Base-by-base conservation (phyloP, 106 monocot genomes). In the Triglochin maritima region DNA sequence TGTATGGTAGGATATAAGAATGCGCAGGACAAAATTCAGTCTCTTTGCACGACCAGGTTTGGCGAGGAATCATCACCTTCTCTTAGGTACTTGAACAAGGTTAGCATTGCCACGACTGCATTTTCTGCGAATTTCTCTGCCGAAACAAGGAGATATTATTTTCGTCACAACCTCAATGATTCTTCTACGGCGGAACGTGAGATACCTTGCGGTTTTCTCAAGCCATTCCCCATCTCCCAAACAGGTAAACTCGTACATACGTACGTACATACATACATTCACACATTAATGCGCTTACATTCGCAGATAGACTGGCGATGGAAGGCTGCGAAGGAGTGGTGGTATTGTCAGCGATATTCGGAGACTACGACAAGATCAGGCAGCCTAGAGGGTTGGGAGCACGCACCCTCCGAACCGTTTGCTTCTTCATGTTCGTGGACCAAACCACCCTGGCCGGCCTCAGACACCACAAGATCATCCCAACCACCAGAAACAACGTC, bases 341-440 rank as follows among this genome's bases (percentile, higher is more conserved):
- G 11, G 90, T 90, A 16, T 81, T 66, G 7, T 95, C 94, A 5
- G 90, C 87, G 4, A 71, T 95, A 57, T 81, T 90, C 41, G 77
- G 76, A 11, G 83, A 95, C 71, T 85, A 87, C 51, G 94, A 95
- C 81, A 90, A 95, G 56, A 75, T 95, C 56, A 78, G 94, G 48
- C 94, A 95, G 63, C 90, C 90, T 0, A 87, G 71, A 68, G 83
- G 83, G 4, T 53, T 95, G n/a, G 94, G 84, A 49, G 49, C 71
- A 7, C 60, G 63, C 46, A 90, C 90, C 4, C 71, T 90, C 3
- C 13, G 74, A 46, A 48, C 79, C 2, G 90, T 78, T 3, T 95
- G 94, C 62, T 95, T 90, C 76, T 87, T 95, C 90, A 77, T 95
- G 85, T 95, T 95, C 89, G 70, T 95, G 13, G 90, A 90, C 49